These are phyloP conservation scores for Sambucus nigra DNA, from an alignment of 129 eudicot genomes.

Conservation along the genomic window DNA sequence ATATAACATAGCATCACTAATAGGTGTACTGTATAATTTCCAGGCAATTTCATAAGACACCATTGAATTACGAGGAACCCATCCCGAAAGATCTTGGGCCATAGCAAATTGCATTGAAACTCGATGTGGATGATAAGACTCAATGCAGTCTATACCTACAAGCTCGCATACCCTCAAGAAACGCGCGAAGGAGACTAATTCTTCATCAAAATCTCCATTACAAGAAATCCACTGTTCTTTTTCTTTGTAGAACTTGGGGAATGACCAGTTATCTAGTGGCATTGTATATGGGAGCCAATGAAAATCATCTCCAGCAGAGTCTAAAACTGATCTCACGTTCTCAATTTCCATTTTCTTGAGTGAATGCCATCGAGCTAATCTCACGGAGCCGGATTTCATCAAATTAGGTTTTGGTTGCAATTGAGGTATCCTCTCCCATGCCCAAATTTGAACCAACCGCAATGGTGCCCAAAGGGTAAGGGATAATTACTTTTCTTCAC, in stretches of 20 bases:
- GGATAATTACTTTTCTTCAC: not conserved
- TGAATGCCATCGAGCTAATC: constrained; percentile 26
- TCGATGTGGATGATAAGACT: constrained; percentile 19
- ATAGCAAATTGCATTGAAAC: constrained; percentile 27
- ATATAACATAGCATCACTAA: constrained; percentile 11
- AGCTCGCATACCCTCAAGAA: constrained; percentile 25
- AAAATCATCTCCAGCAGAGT: constrained; percentile 20
- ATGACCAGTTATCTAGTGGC: constrained; percentile 1
- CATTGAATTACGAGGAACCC: constrained; percentile 1
- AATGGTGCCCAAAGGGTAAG: constrained; percentile 25
- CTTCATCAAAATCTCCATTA: constrained; percentile 10
- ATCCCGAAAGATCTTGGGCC: constrained; percentile 16
- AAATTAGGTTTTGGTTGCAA: constrained; percentile 16
- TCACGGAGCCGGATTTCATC: constrained; percentile 1
- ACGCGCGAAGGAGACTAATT: constrained; percentile 16
- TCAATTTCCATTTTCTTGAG: constrained; percentile 1
- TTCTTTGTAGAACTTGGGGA: constrained; percentile 20
- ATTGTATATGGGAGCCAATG: constrained; percentile 19
- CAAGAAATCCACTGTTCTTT: constrained; percentile 6
- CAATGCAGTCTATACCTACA: constrained; percentile 24
- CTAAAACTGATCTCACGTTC: constrained; percentile 17
- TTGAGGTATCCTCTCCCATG: constrained; percentile 32
- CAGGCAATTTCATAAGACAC: constrained; percentile 1
- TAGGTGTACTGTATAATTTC: constrained; percentile 8
- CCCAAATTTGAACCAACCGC: constrained; percentile 34